Evolutionary conservation across 805 yeast genomes (phyloP).

Genomic region (Saccharomycodes ludwigii): DNA sequence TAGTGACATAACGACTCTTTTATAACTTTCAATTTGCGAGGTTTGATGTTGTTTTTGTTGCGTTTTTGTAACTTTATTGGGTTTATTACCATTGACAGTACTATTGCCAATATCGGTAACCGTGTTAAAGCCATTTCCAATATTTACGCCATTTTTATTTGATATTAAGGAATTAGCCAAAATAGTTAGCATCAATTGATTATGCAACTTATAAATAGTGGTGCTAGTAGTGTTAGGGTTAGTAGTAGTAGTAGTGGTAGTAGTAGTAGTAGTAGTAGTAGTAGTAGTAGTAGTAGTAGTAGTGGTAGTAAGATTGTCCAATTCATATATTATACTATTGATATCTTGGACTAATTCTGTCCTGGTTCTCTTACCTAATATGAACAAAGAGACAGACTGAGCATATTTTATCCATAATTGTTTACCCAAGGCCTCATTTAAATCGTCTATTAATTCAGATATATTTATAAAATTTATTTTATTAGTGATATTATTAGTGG

Average conservation of each 20-base stretch:
- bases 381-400: conserved; percentile 59
- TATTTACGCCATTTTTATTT: conserved; percentile 2
- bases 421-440: conserved; percentile 56
- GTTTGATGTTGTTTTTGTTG: conserved; percentile 38
- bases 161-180: conserved; percentile 63
- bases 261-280: no score
- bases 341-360: conserved; percentile 8
- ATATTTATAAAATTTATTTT: conserved; percentile 34
- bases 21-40: conserved; percentile 68
- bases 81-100: no score
- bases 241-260: no score
- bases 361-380: conserved; percentile 62
- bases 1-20: conserved; percentile 75
- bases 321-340: conserved; percentile 1
- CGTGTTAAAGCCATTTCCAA: no score
- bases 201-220: conserved; percentile 70
- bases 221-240: not conserved
- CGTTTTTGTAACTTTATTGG: conserved; percentile 27
- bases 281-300: no score
- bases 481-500: not conserved
- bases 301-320: no score
- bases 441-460: conserved; percentile 49
- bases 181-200: conserved; percentile 68
- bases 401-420: conserved; percentile 78
- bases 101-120: no score